Evolutionary conservation across 768 basidiomycete genomes (phyloP).

Genomic region (Podaxis sp.): DNA sequence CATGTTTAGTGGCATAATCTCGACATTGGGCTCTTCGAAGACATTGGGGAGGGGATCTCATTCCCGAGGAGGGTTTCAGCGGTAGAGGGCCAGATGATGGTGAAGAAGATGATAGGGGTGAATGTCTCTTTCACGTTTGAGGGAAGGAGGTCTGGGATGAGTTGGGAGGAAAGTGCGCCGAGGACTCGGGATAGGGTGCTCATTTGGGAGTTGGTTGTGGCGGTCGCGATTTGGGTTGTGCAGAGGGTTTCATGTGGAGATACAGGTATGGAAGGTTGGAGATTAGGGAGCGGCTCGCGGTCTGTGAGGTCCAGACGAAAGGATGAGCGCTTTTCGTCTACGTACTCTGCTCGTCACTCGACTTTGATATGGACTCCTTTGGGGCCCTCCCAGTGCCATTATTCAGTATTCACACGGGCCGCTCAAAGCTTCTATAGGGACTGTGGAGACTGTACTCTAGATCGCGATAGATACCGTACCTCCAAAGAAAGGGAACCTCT

Average conservation of each 20-base stretch:
- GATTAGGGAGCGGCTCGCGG: not conserved
- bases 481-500: no score
- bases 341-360: not conserved
- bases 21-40: conserved; percentile 49
- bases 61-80: conserved; percentile 32
- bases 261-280: not conserved
- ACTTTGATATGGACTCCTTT: no score
- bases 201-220: not conserved
- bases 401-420: no score
- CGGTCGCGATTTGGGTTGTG: not conserved
- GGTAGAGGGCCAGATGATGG: not conserved
- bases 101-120: conserved; percentile 14
- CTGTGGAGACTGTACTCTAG: no score
- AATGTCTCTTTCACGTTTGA: not conserved
- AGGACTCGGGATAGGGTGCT: conserved; percentile 1
- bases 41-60: conserved; percentile 34
- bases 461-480: no score
- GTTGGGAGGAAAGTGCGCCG: not conserved
- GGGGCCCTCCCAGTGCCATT: no score
- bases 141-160: conserved; percentile 17
- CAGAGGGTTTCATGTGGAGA: no score
- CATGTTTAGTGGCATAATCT: conserved; percentile 37
- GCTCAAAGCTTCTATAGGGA: no score
- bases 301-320: not conserved
- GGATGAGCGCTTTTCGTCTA: no score